These are phyloP conservation scores for Begonia fuchsioides DNA, from an alignment of 306 rosid species.

Conservation along the genomic window DNA sequence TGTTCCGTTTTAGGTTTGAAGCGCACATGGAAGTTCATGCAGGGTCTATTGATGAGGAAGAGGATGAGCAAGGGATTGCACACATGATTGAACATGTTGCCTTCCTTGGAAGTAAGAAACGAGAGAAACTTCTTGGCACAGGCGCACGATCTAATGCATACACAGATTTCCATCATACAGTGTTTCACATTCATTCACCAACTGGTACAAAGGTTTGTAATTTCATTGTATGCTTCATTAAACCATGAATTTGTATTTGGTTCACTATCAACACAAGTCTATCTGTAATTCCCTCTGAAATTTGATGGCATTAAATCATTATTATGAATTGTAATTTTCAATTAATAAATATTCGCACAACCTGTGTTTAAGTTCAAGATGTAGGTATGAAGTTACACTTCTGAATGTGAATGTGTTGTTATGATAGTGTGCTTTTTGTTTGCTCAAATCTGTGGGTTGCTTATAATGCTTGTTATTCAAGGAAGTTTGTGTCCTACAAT, in stretches of 20 bases:
- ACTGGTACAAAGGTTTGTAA: slow-evolving; percentile 56
- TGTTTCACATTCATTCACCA: slow-evolving; percentile 97
- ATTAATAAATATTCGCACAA: too few relatives aligned
- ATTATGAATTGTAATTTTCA: too few relatives aligned
- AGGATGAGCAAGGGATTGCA: slow-evolving; percentile 94
- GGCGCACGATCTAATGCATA: slow-evolving; percentile 99
- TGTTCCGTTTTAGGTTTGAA: slow-evolving; percentile 59
- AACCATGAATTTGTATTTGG: not conserved
- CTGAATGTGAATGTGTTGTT: too few relatives aligned
- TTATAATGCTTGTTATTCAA: too few relatives aligned
- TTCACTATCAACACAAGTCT: not conserved
- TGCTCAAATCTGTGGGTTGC: too few relatives aligned
- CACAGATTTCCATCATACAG: slow-evolving; percentile 98
- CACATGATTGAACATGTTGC: slow-evolving; percentile 99
- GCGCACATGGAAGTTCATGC: slow-evolving; percentile 98
- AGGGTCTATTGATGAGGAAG: slow-evolving; percentile 94
- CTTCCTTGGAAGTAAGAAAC: slow-evolving; percentile 98
- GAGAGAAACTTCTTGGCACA: slow-evolving; percentile 94
- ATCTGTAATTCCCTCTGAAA: too few relatives aligned
- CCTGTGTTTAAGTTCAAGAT: too few relatives aligned
- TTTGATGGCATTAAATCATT: too few relatives aligned
- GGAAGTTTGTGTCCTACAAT: too few relatives aligned
- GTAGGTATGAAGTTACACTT: too few relatives aligned
- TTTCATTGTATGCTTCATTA: slow-evolving; percentile 5
- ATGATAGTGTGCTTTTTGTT: too few relatives aligned